Conservation (phyloP, 306 rosid species). For the Rubus idaeus region DNA sequence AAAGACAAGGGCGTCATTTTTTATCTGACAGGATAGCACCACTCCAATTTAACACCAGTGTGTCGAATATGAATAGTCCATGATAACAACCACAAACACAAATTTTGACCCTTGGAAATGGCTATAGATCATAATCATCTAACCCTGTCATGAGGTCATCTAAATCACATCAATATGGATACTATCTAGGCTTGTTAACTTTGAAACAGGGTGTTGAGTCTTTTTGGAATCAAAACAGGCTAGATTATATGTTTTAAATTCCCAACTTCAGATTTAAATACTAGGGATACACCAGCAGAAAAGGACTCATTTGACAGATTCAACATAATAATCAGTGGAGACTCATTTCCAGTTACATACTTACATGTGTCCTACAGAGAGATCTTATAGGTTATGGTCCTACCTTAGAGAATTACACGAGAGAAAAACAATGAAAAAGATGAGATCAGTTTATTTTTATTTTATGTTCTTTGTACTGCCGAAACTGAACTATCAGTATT, state of each 20-base stretch:
- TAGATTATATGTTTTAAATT: background rate
- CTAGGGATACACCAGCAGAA: background rate
- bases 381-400: background rate
- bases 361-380: conserved; percentile 9
- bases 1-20: background rate
- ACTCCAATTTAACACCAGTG: background rate
- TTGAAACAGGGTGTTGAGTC: background rate
- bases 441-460: background rate
- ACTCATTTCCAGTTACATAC: conserved; percentile 12
- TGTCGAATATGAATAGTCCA: too few species aligned
- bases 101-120: background rate
- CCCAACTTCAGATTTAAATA: background rate
- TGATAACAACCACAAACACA: too few species aligned
- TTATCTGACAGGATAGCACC: background rate
- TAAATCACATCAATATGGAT: background rate
- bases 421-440: conserved; percentile 5
- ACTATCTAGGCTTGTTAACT: background rate
- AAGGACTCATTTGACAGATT: conserved; percentile 2
- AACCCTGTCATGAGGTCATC: background rate
- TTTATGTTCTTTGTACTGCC: conserved; percentile 4
- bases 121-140: background rate
- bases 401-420: conserved; percentile 3
- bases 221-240: background rate
- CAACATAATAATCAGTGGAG: background rate
- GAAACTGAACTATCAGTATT: background rate